These are phyloP conservation scores for Fusarium pseudograminearum DNA, from an alignment of 2,329 filamentous ascomycete genomes.

Conservation along the genomic window DNA sequence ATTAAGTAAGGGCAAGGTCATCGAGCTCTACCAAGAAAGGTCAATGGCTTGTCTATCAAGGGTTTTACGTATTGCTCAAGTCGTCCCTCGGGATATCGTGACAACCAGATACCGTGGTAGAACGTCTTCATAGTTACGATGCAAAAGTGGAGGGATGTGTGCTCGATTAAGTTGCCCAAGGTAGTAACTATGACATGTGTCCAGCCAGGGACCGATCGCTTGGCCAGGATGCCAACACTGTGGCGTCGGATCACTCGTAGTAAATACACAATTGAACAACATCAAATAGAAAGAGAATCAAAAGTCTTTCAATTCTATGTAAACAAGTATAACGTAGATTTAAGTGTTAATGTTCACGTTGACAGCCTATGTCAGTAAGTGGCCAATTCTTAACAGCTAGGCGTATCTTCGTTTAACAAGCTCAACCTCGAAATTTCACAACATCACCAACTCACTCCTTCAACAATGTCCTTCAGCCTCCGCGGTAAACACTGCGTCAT, in stretches of 20 bases:
- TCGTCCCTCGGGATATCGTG: neutral
- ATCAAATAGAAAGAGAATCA: neutral
- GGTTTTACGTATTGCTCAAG: neutral
- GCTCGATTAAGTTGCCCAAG: neutral
- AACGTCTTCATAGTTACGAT: neutral
- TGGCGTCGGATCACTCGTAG: constrained; percentile 15
- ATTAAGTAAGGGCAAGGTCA: too few relatives aligned
- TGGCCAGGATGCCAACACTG: constrained; percentile 12
- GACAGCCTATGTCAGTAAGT: neutral
- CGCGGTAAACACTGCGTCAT: constrained; percentile 68
- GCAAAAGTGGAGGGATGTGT: neutral
- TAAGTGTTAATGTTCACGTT: too few relatives aligned
- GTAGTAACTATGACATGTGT: constrained; percentile 21
- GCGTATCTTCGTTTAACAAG: neutral
- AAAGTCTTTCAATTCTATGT: neutral
- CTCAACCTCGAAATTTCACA: constrained; percentile 21
- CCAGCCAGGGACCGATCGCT: constrained; percentile 29
- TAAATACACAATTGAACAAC: neutral
- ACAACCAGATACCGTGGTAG: neutral
- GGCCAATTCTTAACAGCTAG: neutral
- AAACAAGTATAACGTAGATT: neutral
- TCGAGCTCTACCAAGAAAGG: constrained; percentile 2
- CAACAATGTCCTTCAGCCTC: constrained; percentile 52
- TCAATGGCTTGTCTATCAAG: neutral
- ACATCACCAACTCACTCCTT: constrained; percentile 3